Evolutionary conservation across 1,139 yeast genomes (phyloP).

Genomic region (Diutina neorugosa): DNA sequence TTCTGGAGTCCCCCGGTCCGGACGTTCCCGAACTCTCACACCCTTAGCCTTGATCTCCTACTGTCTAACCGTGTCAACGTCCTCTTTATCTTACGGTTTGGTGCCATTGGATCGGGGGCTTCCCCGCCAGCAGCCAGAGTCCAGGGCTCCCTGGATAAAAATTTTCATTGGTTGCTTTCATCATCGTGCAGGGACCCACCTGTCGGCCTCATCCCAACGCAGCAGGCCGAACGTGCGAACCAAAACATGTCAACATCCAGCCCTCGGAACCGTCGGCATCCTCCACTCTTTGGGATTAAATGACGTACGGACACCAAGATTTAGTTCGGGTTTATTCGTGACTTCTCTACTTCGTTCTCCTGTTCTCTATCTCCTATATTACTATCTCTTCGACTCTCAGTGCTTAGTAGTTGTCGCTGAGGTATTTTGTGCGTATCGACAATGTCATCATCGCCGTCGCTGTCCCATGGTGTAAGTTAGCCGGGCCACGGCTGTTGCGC

Average conservation of each 20-base stretch:
- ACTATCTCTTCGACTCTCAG: too few species aligned
- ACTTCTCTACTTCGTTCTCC: too few species aligned
- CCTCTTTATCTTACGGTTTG: too few species aligned
- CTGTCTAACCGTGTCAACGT: too few species aligned
- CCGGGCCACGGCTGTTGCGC: neutral
- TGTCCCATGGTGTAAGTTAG: neutral
- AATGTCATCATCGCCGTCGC: neutral
- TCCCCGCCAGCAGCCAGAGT: neutral
- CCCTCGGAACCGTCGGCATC: neutral
- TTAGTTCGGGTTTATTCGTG: too few species aligned
- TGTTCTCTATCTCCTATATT: too few species aligned
- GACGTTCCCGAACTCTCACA: neutral
- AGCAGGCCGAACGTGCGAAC: neutral
- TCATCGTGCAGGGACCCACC: neutral
- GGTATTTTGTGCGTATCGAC: neutral
- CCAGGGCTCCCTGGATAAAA: neutral
- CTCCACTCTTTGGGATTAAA: too few species aligned
- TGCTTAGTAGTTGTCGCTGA: neutral
- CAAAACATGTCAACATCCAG: neutral
- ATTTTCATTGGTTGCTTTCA: neutral
- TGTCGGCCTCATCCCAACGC: neutral
- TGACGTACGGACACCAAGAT: too few species aligned
- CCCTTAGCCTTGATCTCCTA: neutral
- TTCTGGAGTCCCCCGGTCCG: neutral
- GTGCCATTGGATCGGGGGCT: too few species aligned